Evolutionary conservation across 139 green algal species (phyloP), one percentile per base, ranked within the genome.

Genomic region (Dunaliella primolecta): DNA sequence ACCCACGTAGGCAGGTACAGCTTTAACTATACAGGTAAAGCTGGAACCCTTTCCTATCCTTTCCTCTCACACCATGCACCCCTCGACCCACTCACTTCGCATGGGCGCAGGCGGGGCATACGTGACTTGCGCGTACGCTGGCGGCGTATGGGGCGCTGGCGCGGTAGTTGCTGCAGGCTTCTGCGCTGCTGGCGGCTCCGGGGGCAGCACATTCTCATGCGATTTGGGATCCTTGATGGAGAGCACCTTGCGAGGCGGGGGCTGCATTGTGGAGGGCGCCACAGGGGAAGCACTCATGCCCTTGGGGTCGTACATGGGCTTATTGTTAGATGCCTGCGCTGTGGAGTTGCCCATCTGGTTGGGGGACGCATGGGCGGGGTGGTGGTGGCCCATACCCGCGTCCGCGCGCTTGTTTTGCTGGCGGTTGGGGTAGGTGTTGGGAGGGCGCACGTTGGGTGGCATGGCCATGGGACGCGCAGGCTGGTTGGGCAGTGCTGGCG

Each of bases 131-230:
- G n/a, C n/a, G n/a, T n/a, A n/a, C n/a, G n/a, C 46, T 64, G 46
- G 46, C 7, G 46, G 46, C 15, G 46, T 15, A 64, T 7, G 46
- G 7, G 46, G 46, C 46, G 7, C 7, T 64, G 46, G 46, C 15
- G 46, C 7, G 15, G 46, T 7, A 15, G 46, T 15, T 64, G 46
- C 46, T 64, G 15, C 46, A 64, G 46, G 46, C 46, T 7, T 15
- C 7, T 7, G 46, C 46, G 46, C 7, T 64, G 46, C 46, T 64
- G 46, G 46, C 46, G 7, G 46, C 46, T 64, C 15, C 7, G 15
- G 7, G 46, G 46, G 36, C 84, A 0, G 71, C 35, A 25, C 71
- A n/a, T 34, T 87, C 84, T 36, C n/a, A n/a, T n/a, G n/a, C n/a
- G n/a, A n/a, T n/a, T n/a, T n/a, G n/a, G n/a, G n/a, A n/a, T n/a